Conservation (phyloP, 2,329 filamentous ascomycete species). For the Venturia aucupariae region DNA sequence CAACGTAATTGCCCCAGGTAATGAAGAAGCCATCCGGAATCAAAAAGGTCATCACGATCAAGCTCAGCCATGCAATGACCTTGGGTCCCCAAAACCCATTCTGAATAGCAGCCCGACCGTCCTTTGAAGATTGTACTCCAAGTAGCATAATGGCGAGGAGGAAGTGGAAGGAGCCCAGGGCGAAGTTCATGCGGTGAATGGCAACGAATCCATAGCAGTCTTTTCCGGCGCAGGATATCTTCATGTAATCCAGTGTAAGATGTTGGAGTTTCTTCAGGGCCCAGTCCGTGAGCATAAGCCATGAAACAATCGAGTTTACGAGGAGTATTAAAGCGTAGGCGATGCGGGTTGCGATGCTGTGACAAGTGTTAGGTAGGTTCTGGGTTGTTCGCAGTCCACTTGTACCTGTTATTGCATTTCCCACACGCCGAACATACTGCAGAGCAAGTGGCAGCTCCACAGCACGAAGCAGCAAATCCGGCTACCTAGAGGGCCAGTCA, state of each 20-base stretch:
- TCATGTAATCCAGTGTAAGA: slow-evolving; percentile 89
- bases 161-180: slow-evolving; percentile 86
- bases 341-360: slow-evolving; percentile 89
- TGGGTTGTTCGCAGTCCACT: slow-evolving; percentile 14
- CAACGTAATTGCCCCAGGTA: slow-evolving; percentile 90
- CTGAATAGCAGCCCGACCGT: slow-evolving; percentile 78
- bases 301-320: slow-evolving; percentile 91
- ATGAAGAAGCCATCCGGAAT: slow-evolving; percentile 94
- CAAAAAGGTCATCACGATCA: slow-evolving; percentile 87
- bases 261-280: slow-evolving; percentile 92
- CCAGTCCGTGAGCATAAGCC: slow-evolving; percentile 99
- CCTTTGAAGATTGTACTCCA: slow-evolving; percentile 78
- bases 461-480: slow-evolving; percentile 80
- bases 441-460: slow-evolving; percentile 91
- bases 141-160: slow-evolving; percentile 76
- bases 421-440: slow-evolving; percentile 93
- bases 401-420: slow-evolving; percentile 88
- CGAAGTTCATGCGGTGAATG: slow-evolving; percentile 96
- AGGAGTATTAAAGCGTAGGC: slow-evolving; percentile 91
- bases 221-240: slow-evolving; percentile 76
- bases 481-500: slow-evolving; percentile 46
- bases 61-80: slow-evolving; percentile 74
- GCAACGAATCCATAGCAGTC: slow-evolving; percentile 93
- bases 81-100: slow-evolving; percentile 99
- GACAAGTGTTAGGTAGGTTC: slow-evolving; percentile 17